A percentile compares a stretch with the other conserved stretches of the same genome.
phyloP scores from a whole-genome alignment of 2,329 filamentous ascomycete genomes.

The Lasiodiplodia sp. region DNA sequence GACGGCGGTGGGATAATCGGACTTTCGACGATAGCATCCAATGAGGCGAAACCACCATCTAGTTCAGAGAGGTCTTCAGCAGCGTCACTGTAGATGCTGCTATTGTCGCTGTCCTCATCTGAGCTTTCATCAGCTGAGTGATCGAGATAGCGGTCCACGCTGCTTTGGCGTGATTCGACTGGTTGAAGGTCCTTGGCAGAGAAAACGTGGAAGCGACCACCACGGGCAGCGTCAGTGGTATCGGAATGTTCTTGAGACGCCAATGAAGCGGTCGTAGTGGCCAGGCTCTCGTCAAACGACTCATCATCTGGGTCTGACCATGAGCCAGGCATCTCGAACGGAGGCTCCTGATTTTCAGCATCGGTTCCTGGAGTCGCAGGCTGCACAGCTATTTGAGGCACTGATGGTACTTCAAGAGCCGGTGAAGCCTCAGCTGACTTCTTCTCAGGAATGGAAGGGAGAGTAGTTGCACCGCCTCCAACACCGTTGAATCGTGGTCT shows the following conservation, averaged over 20 bases:
- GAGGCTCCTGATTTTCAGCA: conserved; percentile 37
- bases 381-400: conserved; percentile 46
- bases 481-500: neutral
- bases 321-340: conserved; percentile 39
- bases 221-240: neutral
- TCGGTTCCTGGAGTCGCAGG: conserved; percentile 44
- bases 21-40: conserved; percentile 74
- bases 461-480: neutral
- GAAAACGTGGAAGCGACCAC: conserved; percentile 11
- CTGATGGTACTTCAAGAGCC: conserved; percentile 28
- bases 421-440: neutral
- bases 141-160: conserved; percentile 12
- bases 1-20: conserved; percentile 48
- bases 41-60: conserved; percentile 73
- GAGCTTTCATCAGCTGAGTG: conserved; percentile 36
- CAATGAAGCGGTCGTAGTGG: conserved; percentile 7
- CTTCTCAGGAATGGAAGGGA: conserved; percentile 18
- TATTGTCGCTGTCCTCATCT: conserved; percentile 48
- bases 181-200: conserved; percentile 12
- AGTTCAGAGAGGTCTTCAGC: conserved; percentile 74
- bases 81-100: conserved; percentile 76
- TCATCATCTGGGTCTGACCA: conserved; percentile 37
- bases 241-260: neutral
- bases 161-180: conserved; percentile 6
- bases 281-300: conserved; percentile 36